These are phyloP conservation scores for Chaetomiaceae sp. DNA, from an alignment of 2,329 filamentous ascomycete genomes.

Conservation along the genomic window DNA sequence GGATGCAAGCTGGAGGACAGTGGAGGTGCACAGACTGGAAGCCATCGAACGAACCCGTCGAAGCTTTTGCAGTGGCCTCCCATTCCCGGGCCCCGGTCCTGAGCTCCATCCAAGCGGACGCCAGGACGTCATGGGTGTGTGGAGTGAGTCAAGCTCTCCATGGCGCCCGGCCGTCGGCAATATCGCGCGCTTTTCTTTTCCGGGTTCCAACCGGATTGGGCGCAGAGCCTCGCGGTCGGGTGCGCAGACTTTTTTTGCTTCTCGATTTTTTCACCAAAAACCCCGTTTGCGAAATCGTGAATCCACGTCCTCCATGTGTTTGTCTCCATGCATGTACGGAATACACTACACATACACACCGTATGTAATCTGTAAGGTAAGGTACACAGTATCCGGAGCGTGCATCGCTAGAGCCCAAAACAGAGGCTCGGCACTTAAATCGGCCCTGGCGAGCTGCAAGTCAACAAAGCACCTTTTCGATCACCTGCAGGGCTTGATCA, in stretches of 20 bases:
- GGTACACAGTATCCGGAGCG: no score
- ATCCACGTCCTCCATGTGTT: no score
- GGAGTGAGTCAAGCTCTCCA: slow-evolving; percentile 1
- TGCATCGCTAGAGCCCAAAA: background rate
- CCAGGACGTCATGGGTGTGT: background rate
- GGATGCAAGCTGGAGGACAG: slow-evolving; percentile 4
- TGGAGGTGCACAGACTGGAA: slow-evolving; percentile 17
- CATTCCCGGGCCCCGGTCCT: background rate
- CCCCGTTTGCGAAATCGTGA: no score
- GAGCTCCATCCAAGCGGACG: slow-evolving; percentile 1
- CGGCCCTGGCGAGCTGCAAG: slow-evolving; percentile 10
- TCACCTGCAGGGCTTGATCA: slow-evolving; percentile 12
- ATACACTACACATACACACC: no score
- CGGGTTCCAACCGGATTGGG: no score
- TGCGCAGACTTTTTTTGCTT: no score
- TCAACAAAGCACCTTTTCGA: slow-evolving; percentile 11
- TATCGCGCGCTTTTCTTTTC: background rate
- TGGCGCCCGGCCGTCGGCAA: background rate
- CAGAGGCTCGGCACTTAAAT: background rate
- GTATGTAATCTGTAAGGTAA: no score
- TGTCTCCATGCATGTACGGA: no score
- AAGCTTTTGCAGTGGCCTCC: slow-evolving; percentile 5
- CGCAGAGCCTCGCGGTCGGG: no score
- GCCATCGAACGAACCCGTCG: slow-evolving; percentile 15
- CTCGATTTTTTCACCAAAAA: no score